Percentiles rank a stretch among this genome's conserved stretches.
Conservation (phyloP, 2,329 filamentous ascomycete genomes). For the Epichloe hybrida region DNA sequence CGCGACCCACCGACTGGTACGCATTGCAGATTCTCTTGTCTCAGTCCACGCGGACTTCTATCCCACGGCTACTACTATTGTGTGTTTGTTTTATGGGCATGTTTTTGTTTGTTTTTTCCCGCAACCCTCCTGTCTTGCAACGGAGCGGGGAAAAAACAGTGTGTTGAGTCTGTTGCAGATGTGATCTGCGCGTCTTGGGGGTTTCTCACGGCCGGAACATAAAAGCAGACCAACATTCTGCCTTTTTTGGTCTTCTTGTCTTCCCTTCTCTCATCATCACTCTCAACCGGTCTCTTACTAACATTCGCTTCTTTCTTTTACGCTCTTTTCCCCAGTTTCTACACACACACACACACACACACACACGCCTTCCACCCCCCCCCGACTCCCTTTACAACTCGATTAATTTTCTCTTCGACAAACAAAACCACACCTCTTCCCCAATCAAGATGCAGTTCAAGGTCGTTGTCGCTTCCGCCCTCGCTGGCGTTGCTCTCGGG, state of each 20-base stretch:
- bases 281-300: background rate
- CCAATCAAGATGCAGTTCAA: conserved; percentile 2
- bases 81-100: background rate
- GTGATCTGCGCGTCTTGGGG: background rate
- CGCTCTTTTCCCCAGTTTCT: background rate
- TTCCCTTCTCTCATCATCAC: background rate
- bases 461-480: background rate
- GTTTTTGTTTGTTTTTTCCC: too few relatives aligned
- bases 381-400: too few relatives aligned
- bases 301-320: background rate
- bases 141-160: too few relatives aligned
- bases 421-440: background rate
- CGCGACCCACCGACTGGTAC: too few relatives aligned
- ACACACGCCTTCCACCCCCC: too few relatives aligned
- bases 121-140: too few relatives aligned
- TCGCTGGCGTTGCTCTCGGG: background rate
- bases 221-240: background rate
- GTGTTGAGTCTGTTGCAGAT: too few relatives aligned
- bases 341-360: too few relatives aligned
- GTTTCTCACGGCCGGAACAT: background rate
- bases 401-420: too few relatives aligned
- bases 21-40: background rate
- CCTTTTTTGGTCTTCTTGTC: too few relatives aligned
- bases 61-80: background rate
- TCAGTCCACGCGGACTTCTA: background rate